Conservation (phyloP, 768 basidiomycete genomes). For the Roridomyces roridus region DNA sequence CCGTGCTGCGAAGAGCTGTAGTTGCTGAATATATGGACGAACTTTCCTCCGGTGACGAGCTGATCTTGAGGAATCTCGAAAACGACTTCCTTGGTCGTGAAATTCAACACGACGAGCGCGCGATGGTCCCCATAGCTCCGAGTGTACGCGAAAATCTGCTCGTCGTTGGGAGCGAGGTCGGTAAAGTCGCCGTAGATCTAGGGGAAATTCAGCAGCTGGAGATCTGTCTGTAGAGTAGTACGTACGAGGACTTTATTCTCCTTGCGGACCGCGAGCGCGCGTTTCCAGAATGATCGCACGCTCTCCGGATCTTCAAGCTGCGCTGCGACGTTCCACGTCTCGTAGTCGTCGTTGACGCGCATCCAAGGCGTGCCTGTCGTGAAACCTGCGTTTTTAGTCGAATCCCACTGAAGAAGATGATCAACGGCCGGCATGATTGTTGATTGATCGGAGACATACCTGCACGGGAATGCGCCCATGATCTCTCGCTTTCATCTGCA, state of each 20-base stretch:
- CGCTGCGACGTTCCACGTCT: slow-evolving; percentile 58
- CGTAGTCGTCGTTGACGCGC: slow-evolving; percentile 73
- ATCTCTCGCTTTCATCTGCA: slow-evolving; percentile 71
- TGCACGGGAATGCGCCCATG: slow-evolving; percentile 77
- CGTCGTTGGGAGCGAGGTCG: slow-evolving; percentile 51
- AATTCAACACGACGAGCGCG: slow-evolving; percentile 57
- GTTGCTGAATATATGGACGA: too few species aligned
- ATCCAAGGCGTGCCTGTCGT: slow-evolving; percentile 74
- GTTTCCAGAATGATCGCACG: slow-evolving; percentile 67
- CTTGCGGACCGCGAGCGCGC: slow-evolving; percentile 59
- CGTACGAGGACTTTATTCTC: slow-evolving; percentile 58
- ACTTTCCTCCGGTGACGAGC: too few species aligned
- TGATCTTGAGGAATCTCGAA: too few species aligned
- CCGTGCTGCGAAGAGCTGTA: too few species aligned
- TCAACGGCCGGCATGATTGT: too few species aligned
- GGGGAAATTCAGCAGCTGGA: background rate
- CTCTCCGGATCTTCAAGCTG: slow-evolving; percentile 57
- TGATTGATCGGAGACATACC: too few species aligned
- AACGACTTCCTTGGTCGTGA: slow-evolving; percentile 36
- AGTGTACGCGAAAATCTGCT: slow-evolving; percentile 60
- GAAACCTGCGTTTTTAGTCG: slow-evolving; percentile 63
- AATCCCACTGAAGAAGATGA: slow-evolving; percentile 73
- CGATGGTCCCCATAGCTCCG: slow-evolving; percentile 43
- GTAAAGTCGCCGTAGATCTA: slow-evolving; percentile 70
- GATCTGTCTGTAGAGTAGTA: background rate